Conservation (phyloP, 768 basidiomycete genomes). For the Mycena filopes region DNA sequence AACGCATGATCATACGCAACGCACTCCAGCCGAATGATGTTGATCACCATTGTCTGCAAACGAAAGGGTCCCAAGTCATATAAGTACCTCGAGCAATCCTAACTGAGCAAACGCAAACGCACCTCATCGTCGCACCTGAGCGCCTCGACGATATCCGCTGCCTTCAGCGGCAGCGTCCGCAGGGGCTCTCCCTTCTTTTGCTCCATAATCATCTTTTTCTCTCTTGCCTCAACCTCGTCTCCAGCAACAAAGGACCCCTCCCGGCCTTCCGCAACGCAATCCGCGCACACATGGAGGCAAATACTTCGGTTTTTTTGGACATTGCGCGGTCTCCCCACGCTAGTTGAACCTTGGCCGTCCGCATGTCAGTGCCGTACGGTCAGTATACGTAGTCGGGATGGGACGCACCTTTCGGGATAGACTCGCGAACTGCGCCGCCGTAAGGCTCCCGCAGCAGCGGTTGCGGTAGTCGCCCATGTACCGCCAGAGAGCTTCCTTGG, state of each 20-base stretch:
- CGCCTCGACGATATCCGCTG: slow-evolving; percentile 37
- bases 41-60: slow-evolving; percentile 19
- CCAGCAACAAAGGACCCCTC: slow-evolving; percentile 32
- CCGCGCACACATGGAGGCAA: slow-evolving; percentile 39
- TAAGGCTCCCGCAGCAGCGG: slow-evolving; percentile 33
- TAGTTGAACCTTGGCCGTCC: slow-evolving; percentile 24
- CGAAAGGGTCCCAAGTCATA: no score
- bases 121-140: slow-evolving; percentile 43
- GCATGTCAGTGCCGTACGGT: background rate
- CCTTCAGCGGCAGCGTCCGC: background rate
- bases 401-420: slow-evolving; percentile 25
- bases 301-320: slow-evolving; percentile 30
- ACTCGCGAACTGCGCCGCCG: slow-evolving; percentile 30
- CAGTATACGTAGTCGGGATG: no score
- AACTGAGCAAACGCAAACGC: no score
- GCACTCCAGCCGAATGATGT: slow-evolving; percentile 23
- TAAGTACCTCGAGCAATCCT: no score
- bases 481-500: slow-evolving; percentile 30
- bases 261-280: slow-evolving; percentile 39
- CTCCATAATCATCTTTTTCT: slow-evolving; percentile 26
- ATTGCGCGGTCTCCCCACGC: slow-evolving; percentile 37
- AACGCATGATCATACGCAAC: slow-evolving; percentile 28
- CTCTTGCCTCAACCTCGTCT: slow-evolving; percentile 34
- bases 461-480: slow-evolving; percentile 43
- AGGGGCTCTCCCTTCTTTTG: slow-evolving; percentile 12